Evolutionary conservation across 257 asterid species (phyloP).

Genomic region (Cruciata laevipes): DNA sequence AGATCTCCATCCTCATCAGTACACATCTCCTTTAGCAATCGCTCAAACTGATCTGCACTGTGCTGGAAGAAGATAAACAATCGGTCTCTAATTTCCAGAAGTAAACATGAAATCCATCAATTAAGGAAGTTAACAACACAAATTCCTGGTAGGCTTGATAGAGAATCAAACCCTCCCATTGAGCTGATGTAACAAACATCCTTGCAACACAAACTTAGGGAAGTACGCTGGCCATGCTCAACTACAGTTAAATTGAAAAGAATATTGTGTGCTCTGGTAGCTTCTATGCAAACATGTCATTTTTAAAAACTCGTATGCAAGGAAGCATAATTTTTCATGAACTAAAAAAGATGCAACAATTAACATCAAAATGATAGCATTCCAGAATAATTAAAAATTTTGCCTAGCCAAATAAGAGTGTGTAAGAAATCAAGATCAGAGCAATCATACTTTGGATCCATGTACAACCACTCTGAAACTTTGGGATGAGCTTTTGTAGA

Average conservation of each 20-base stretch:
- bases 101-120: slow-evolving; percentile 14
- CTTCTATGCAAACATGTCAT: not conserved
- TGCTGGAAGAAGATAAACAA: slow-evolving; percentile 66
- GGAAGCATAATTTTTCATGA: not conserved
- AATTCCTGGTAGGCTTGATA: not conserved
- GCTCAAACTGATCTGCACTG: slow-evolving; percentile 98
- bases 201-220: not conserved
- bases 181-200: not conserved
- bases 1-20: slow-evolving; percentile 98
- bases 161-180: not conserved
- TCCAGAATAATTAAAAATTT: not conserved
- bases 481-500: slow-evolving; percentile 96
- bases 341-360: not conserved
- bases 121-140: slow-evolving; percentile 4
- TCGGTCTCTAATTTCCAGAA: slow-evolving; percentile 19
- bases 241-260: not conserved
- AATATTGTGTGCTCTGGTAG: not conserved
- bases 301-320: not conserved
- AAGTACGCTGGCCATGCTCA: not conserved
- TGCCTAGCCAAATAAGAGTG: not conserved
- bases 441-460: slow-evolving; percentile 77
- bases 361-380: not conserved
- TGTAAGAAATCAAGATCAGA: slow-evolving; percentile 18
- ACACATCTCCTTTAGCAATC: slow-evolving; percentile 84
- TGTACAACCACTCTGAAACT: slow-evolving; percentile 95